Evolutionary conservation across 805 yeast species (phyloP), one percentile per base, ranked within the genome.

Genomic region (Vanderwaltozyma verrucispora): DNA sequence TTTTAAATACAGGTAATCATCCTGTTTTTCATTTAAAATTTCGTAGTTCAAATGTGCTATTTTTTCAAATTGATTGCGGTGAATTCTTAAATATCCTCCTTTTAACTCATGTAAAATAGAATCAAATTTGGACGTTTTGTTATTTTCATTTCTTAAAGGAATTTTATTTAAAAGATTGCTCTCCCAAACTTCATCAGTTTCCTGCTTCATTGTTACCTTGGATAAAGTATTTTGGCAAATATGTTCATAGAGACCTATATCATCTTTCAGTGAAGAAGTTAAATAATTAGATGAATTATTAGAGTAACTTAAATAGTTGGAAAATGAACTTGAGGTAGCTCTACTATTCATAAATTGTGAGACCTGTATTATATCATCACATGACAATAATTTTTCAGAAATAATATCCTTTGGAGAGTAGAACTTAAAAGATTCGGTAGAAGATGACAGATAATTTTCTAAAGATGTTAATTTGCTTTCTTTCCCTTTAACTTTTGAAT

Each of bases 61-160:
- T 43, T 47, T 37, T 40, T 32, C 54, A 45, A 64, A 27, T 32
- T 51, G 45, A 5, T 51, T 43, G 32, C 54, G 56, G 20, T 43
- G 44, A n/a, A 60, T 47, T 28, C 54, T 44, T 30, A 65, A 35
- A 38, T 62, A 65, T 3, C 58, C 54, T 6, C 68, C 68, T 34
- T 60, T 59, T 3, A 42, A 26, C 11, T 50, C 58, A 6, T 42
- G 46, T 15, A 54, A 26, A 11, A 52, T 44, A 1, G 49, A 37
- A 21, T 49, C 39, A 11, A 42, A 51, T 28, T 49, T 56, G 17
- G 40, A 36, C 38, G 47, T 47, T 37, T 44, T 51, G 31, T 42
- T 45, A 17, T 27, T 27, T 17, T 30, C 23, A 16, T 17, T 20
- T 32, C 40, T 30, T n/a, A 28, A 30, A 30, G 44, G 24, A 12